A percentile compares a stretch with the other conserved stretches of the same genome.
Conservation (phyloP, 2,329 filamentous ascomycete genomes). For the Fusarium austroafricanum region DNA sequence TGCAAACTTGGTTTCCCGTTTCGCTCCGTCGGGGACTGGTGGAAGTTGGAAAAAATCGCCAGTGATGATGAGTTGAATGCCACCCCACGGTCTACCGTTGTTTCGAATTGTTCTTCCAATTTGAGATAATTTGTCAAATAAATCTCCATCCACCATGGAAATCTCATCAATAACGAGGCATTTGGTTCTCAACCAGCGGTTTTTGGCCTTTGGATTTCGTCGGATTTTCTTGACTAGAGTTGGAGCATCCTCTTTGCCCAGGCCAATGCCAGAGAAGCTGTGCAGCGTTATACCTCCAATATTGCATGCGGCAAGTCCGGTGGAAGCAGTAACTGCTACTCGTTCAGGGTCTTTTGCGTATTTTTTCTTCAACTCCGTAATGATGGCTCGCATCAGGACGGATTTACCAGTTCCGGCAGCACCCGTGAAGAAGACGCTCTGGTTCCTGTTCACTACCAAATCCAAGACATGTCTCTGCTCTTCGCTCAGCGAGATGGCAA, state of each 20-base stretch:
- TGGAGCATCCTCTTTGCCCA: slow-evolving; percentile 88
- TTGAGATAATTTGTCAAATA: slow-evolving; percentile 95
- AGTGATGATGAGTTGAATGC: slow-evolving; percentile 94
- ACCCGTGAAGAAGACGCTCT: slow-evolving; percentile 98
- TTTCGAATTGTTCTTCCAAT: slow-evolving; percentile 88
- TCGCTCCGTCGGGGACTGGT: slow-evolving; percentile 84
- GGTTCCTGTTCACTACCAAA: slow-evolving; percentile 80
- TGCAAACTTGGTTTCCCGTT: slow-evolving; percentile 81
- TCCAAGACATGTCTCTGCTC: slow-evolving; percentile 89
- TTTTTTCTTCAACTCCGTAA: slow-evolving; percentile 81
- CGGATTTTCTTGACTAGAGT: slow-evolving; percentile 91
- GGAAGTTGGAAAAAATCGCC: slow-evolving; percentile 98
- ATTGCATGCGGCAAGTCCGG: slow-evolving; percentile 94
- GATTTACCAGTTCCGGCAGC: slow-evolving; percentile 98
- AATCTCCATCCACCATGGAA: slow-evolving; percentile 97
- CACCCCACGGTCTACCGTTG: slow-evolving; percentile 92
- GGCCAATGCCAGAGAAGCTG: slow-evolving; percentile 90
- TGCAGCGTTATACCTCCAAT: slow-evolving; percentile 96
- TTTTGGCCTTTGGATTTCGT: slow-evolving; percentile 86
- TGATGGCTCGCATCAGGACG: slow-evolving; percentile 92
- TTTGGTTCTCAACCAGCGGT: slow-evolving; percentile 88
- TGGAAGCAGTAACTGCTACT: slow-evolving; percentile 94
- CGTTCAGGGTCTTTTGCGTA: slow-evolving; percentile 81
- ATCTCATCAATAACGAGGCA: slow-evolving; percentile 93
- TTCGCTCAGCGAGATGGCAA: slow-evolving; percentile 77